These are phyloP conservation scores for Cryphonectria radicalis DNA, from an alignment of 2,329 filamentous ascomycete genomes.

Conservation along the genomic window DNA sequence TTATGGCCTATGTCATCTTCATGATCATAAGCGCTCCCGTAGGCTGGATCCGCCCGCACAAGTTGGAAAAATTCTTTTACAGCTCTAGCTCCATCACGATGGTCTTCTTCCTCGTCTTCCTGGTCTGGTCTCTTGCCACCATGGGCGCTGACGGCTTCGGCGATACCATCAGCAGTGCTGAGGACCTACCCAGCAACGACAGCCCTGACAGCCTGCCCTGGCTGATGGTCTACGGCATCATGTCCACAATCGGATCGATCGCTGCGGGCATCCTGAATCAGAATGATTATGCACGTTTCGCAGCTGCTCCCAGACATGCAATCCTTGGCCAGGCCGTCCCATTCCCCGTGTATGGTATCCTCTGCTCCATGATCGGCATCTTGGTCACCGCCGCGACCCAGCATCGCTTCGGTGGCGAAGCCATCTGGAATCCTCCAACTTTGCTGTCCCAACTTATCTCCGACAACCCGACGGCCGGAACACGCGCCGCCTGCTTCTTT, in stretches of 20 bases:
- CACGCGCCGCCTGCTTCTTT: slow-evolving; percentile 38
- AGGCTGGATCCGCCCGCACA: slow-evolving; percentile 50
- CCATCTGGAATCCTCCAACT: slow-evolving; percentile 45
- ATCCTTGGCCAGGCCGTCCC: slow-evolving; percentile 42
- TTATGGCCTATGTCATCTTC: slow-evolving; percentile 50
- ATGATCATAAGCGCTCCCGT: slow-evolving; percentile 47
- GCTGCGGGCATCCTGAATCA: slow-evolving; percentile 45
- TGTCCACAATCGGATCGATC: slow-evolving; percentile 44
- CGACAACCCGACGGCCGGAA: slow-evolving; percentile 38
- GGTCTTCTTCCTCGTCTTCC: slow-evolving; percentile 46
- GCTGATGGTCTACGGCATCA: slow-evolving; percentile 44
- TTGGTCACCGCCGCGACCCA: slow-evolving; percentile 47
- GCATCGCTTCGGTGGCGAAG: slow-evolving; percentile 39
- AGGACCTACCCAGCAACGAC: slow-evolving; percentile 34
- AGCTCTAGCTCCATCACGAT: slow-evolving; percentile 45
- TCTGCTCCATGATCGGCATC: slow-evolving; percentile 45
- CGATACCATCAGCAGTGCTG: slow-evolving; percentile 36
- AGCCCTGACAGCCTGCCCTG: slow-evolving; percentile 41
- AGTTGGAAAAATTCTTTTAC: slow-evolving; percentile 48
- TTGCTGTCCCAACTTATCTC: slow-evolving; percentile 41
- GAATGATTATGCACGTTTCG: slow-evolving; percentile 45
- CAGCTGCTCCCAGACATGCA: slow-evolving; percentile 39
- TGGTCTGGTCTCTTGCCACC: slow-evolving; percentile 50
- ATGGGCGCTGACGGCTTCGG: slow-evolving; percentile 48
- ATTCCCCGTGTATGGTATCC: slow-evolving; percentile 43